A percentile compares a stretch with the other conserved stretches of the same genome.
These are phyloP conservation scores for Phytophthora sp. DNA, from an alignment of 352 stramenopile species.

Conservation along the genomic window DNA sequence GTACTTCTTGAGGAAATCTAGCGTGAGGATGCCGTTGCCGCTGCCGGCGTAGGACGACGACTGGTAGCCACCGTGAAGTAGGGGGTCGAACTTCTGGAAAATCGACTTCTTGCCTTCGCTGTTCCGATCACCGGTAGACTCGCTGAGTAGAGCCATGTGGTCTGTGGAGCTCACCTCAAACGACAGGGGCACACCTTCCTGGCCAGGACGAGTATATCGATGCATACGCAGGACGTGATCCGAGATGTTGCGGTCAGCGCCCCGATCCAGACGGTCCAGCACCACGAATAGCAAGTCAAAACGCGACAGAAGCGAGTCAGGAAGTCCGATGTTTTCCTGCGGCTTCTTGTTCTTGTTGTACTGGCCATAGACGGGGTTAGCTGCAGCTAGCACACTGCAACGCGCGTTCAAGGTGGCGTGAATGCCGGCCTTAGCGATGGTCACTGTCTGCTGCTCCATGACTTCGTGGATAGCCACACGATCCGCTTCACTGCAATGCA, in stretches of 20 bases:
- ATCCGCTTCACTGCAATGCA: constrained; percentile 88
- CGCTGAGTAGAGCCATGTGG: constrained; percentile 69
- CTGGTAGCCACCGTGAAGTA: constrained; percentile 83
- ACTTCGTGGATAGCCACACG: constrained; percentile 99
- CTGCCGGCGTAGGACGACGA: constrained; percentile 54
- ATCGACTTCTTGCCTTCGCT: constrained; percentile 83
- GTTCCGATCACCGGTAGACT: constrained; percentile 63
- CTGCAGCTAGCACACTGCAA: constrained; percentile 98
- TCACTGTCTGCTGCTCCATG: constrained; percentile 99
- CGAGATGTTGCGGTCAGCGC: constrained; percentile 95
- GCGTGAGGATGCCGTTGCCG: constrained; percentile 88
- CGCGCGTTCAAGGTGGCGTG: constrained; percentile 99
- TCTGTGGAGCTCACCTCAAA: constrained; percentile 86
- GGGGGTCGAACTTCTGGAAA: constrained; percentile 91
- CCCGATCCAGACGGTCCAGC: constrained; percentile 97
- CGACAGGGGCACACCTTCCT: constrained; percentile 90
- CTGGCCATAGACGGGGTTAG: constrained; percentile 99
- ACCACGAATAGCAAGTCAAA: constrained; percentile 99
- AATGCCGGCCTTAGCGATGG: constrained; percentile 99
- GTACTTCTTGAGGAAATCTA: constrained; percentile 99
- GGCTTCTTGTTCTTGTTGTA: constrained; percentile 98
- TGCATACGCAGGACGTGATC: constrained; percentile 98
- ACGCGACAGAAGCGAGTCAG: constrained; percentile 99
- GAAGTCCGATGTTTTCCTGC: constrained; percentile 99
- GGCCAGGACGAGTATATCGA: constrained; percentile 89